phyloP scores from a whole-genome alignment of 2,329 filamentous ascomycete species.

The Dendrostoma leiphaemia region DNA sequence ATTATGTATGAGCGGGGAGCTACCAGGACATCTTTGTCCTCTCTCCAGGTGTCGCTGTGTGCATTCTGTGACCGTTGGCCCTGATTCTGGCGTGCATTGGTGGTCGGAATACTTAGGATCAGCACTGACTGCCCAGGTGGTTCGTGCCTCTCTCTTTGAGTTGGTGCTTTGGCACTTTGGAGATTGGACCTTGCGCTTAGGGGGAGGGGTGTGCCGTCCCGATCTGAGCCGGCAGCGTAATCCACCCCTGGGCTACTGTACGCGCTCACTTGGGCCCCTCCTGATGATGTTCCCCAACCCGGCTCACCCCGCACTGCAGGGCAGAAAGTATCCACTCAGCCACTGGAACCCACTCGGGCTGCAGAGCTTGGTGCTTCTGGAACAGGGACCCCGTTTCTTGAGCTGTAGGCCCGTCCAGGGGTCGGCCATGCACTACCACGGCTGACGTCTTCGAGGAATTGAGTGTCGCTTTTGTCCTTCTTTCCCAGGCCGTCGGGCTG shows the following conservation, averaged over 20 bases:
- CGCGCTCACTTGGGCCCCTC: background rate
- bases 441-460: background rate
- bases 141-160: background rate
- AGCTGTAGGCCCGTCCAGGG: slow-evolving; percentile 15
- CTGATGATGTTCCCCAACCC: slow-evolving; percentile 4
- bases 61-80: background rate
- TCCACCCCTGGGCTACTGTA: background rate
- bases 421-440: slow-evolving; percentile 1
- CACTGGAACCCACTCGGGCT: slow-evolving; percentile 2
- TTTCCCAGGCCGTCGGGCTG: slow-evolving; percentile 3
- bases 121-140: background rate
- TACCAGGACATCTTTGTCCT: background rate
- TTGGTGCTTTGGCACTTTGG: background rate
- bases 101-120: slow-evolving; percentile 18
- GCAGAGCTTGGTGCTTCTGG: slow-evolving; percentile 5
- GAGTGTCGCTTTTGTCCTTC: background rate
- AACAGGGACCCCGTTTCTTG: slow-evolving; percentile 4
- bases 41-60: no score
- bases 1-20: no score
- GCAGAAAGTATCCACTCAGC: background rate
- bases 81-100: background rate
- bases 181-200: background rate
- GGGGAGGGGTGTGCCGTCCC: background rate
- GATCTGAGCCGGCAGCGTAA: background rate
- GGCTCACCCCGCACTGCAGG: slow-evolving; percentile 17